phyloP scores from a whole-genome alignment of 1,284 basidiomycete species.

The Pseudozyma sp. region DNA sequence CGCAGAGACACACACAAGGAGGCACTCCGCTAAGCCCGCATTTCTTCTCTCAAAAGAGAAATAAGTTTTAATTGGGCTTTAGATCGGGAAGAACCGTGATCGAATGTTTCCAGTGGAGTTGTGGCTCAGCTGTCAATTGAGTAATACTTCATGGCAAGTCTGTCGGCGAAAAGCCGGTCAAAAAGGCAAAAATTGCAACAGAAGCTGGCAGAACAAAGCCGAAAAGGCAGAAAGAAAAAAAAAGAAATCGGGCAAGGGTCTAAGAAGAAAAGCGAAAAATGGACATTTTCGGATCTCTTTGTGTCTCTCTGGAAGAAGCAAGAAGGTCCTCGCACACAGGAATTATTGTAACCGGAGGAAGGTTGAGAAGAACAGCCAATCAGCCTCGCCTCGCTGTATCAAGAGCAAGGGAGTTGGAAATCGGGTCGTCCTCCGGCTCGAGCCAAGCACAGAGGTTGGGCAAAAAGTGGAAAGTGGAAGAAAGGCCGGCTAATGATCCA shows the following conservation, averaged over 20 bases:
- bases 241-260: neutral
- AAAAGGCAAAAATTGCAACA: constrained; percentile 11
- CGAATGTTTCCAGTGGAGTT: neutral
- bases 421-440: neutral
- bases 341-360: too few species aligned
- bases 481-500: neutral
- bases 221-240: constrained; percentile 4
- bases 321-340: constrained; percentile 1
- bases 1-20: too few species aligned
- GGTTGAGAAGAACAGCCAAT: too few species aligned
- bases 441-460: neutral
- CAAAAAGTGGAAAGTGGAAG: neutral
- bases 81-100: constrained; percentile 43
- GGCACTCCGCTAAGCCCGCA: constrained; percentile 24
- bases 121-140: constrained; percentile 3
- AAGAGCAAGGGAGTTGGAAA: neutral
- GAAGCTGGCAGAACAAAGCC: constrained; percentile 30
- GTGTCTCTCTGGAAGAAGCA: constrained; percentile 1
- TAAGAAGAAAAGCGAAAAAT: constrained; percentile 3
- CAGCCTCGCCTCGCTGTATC: neutral
- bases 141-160: constrained; percentile 6
- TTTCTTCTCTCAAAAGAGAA: too few species aligned
- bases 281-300: neutral
- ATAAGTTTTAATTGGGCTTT: neutral
- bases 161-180: constrained; percentile 22